Percentiles rank a stretch among this genome's conserved stretches.
phyloP scores from a whole-genome alignment of 192 early-diverging fungal genomes.

The Neocallimastix lanati region DNA sequence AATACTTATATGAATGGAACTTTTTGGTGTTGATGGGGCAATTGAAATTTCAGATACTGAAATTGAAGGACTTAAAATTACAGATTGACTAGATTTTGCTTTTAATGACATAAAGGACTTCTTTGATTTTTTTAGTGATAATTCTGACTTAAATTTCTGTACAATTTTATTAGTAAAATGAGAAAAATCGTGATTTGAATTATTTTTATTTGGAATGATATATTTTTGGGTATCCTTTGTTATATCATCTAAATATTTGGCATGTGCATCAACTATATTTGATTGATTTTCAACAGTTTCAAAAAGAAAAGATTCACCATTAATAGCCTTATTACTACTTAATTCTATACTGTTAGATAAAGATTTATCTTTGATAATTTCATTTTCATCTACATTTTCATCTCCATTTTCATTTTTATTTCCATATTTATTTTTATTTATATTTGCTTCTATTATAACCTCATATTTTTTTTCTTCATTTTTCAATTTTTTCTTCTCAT shows the following conservation, averaged over 20 bases:
- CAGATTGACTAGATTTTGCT: not conserved
- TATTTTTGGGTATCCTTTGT: not conserved
- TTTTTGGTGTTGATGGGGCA: not conserved
- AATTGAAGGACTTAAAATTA: not conserved
- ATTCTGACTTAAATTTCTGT: not conserved
- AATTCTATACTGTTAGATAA: not conserved
- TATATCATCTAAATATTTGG: not conserved
- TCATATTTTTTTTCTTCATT: too few relatives aligned
- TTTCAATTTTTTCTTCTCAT: too few relatives aligned
- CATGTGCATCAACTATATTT: not conserved
- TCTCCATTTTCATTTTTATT: too few relatives aligned
- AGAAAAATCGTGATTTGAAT: not conserved
- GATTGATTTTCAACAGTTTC: not conserved
- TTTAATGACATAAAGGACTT: not conserved
- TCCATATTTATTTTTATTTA: too few relatives aligned
- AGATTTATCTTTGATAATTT: not conserved
- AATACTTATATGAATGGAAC: not conserved
- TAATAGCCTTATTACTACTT: not conserved
- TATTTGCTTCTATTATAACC: too few relatives aligned
- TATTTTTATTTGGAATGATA: not conserved
- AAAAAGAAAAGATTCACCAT: not conserved
- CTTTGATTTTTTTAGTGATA: not conserved
- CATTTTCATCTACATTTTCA: too few relatives aligned
- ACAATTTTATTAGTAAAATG: not conserved
- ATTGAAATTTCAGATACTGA: too few relatives aligned